These are phyloP conservation scores for Colletotrichum spinosum DNA, from an alignment of 2,329 filamentous ascomycete genomes.

Conservation along the genomic window DNA sequence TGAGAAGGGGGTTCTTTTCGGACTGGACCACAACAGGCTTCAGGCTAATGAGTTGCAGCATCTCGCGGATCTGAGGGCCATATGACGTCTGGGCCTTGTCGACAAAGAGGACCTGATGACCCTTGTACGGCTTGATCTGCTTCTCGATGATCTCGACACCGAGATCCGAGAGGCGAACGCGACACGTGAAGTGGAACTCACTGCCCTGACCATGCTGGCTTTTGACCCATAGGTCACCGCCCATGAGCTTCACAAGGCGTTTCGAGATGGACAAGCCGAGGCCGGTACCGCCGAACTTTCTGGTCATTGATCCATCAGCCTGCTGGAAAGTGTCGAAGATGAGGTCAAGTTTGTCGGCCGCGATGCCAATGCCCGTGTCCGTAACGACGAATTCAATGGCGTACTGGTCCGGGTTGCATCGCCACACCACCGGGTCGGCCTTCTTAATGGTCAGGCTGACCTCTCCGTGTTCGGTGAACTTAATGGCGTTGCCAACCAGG, in stretches of 20 bases:
- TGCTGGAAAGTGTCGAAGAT: slow-evolving; percentile 99
- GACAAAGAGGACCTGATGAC: slow-evolving; percentile 93
- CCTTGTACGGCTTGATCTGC: slow-evolving; percentile 89
- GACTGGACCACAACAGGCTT: slow-evolving; percentile 86
- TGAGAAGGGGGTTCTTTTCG: slow-evolving; percentile 73
- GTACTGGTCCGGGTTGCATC: slow-evolving; percentile 80
- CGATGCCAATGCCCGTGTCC: slow-evolving; percentile 97
- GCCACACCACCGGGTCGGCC: slow-evolving; percentile 71
- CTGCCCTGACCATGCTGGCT: slow-evolving; percentile 92
- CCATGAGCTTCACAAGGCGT: slow-evolving; percentile 94
- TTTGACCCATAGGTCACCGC: slow-evolving; percentile 95
- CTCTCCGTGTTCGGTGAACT: slow-evolving; percentile 97
- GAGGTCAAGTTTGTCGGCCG: slow-evolving; percentile 92
- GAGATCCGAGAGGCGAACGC: slow-evolving; percentile 84
- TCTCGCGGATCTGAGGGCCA: slow-evolving; percentile 79
- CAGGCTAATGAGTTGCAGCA: slow-evolving; percentile 83
- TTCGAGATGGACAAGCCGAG: slow-evolving; percentile 95
- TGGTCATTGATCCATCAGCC: slow-evolving; percentile 94
- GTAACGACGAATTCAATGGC: slow-evolving; percentile 96
- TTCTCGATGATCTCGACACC: slow-evolving; percentile 83
- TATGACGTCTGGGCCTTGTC: slow-evolving; percentile 88
- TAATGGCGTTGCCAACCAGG: slow-evolving; percentile 97
- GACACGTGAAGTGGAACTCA: slow-evolving; percentile 96
- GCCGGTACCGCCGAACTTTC: slow-evolving; percentile 95
- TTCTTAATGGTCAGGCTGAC: slow-evolving; percentile 92